These are phyloP conservation scores for Lactarius quietus DNA, from an alignment of 768 basidiomycete genomes.

Conservation along the genomic window DNA sequence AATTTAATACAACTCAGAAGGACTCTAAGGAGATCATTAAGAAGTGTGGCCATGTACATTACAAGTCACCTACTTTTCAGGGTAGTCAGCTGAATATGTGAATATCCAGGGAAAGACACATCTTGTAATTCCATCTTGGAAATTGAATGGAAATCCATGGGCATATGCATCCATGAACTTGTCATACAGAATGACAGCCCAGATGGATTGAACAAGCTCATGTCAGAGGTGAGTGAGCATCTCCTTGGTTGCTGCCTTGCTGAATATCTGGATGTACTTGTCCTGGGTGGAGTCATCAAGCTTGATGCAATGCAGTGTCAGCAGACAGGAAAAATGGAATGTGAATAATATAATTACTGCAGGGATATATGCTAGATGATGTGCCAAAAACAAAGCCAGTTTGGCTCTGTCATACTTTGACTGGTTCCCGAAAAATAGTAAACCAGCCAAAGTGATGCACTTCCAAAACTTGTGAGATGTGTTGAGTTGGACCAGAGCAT, in stretches of 20 bases:
- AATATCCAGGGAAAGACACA: constrained; percentile 31
- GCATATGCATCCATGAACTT: constrained; percentile 30
- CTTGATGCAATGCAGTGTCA: constrained; percentile 15
- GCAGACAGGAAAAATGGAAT: too few species aligned
- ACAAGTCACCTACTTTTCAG: constrained; percentile 33
- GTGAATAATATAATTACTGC: too few species aligned
- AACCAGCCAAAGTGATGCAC: constrained; percentile 21
- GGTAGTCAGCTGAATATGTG: constrained; percentile 36
- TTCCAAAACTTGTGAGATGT: constrained; percentile 30
- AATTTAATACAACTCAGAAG: too few species aligned
- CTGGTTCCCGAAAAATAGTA: too few species aligned
- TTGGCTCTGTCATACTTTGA: constrained; percentile 24
- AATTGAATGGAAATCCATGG: constrained; percentile 32
- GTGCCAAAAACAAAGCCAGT: constrained; percentile 18
- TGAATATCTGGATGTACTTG: background rate
- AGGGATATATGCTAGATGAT: background rate
- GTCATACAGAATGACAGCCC: constrained; percentile 28
- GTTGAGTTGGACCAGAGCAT: constrained; percentile 29
- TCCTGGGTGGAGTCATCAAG: constrained; percentile 35
- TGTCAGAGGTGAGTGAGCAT: constrained; percentile 34
- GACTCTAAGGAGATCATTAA: too few species aligned
- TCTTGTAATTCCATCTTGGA: constrained; percentile 30
- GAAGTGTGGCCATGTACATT: too few species aligned
- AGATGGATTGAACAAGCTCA: constrained; percentile 34
- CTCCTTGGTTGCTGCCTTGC: background rate